Evolutionary conservation across 1,284 basidiomycete genomes (phyloP), one percentile per base, ranked within the genome.

Genomic region (Abortiporus biennis): DNA sequence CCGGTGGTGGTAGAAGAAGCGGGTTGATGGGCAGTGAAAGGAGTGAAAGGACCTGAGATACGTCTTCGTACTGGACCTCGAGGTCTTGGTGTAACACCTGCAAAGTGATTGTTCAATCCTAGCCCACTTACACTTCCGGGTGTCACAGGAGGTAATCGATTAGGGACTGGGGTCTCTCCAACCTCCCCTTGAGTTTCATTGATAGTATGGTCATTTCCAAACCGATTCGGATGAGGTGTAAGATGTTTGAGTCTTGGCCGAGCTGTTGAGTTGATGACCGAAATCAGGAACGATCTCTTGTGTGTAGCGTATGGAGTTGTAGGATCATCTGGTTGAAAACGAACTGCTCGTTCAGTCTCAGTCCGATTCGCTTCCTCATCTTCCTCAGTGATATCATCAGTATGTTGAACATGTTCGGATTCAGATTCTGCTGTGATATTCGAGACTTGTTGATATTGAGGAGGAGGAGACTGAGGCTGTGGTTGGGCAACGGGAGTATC

Each of bases 251-350:
- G 66, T 4, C 81, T 73, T 0, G 85, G 85, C n/a, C 84, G 75
- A 1, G 82, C 66, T 2, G 78, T 83, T 2, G 84, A 85, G 56
- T 88, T 83, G 55, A 88, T 85, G 15, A 89, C 79, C 3, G 79
- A 79, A 25, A 89, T 69, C 4, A 89, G 71, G 64, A 89, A 88
- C 0, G 85, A 86, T 15, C 76, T 72, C 33, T 81, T 76, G 47
- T 82, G 77, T 9, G 78, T 74, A 9, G n/a, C 27, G 45, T 76
- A 67, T 1, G 85, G 85, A 1, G 85, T 89, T 17, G 77, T 53
- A 0, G 63, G 65, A 31, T 68, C 60, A 15, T 61, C 41, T 6
- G 6, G 15, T 9, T 22, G 22, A 31, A 9, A 8, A n/a, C 8
- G n/a, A n/a, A 27, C 19, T 9, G 30, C 33, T 19, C 40, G 24